These are phyloP conservation scores for Irpex sp. DNA, from an alignment of 1,284 basidiomycete genomes.

Conservation along the genomic window DNA sequence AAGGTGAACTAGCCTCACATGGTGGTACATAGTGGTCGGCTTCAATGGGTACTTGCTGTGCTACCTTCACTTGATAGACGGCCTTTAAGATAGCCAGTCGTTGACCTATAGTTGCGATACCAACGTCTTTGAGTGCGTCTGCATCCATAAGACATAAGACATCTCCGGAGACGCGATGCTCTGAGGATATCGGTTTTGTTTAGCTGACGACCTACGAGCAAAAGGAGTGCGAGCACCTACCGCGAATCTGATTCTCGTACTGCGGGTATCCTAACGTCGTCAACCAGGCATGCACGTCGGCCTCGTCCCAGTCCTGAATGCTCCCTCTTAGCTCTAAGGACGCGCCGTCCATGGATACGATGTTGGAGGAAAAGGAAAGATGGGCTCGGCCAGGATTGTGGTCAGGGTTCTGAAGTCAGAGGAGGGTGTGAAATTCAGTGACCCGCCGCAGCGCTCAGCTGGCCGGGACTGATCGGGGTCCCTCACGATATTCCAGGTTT, in stretches of 20 bases:
- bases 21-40: constrained; percentile 88
- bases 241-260: constrained; percentile 73
- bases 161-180: constrained; percentile 89
- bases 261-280: constrained; percentile 73
- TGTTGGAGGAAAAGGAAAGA: not conserved
- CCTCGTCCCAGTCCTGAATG: constrained; percentile 81
- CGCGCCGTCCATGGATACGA: constrained; percentile 32
- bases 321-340: constrained; percentile 35
- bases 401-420: constrained; percentile 4
- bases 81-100: constrained; percentile 85
- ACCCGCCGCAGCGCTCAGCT: not conserved
- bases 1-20: constrained; percentile 50
- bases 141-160: constrained; percentile 80
- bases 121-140: constrained; percentile 80
- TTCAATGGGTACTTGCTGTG: constrained; percentile 79
- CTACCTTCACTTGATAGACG: constrained; percentile 84
- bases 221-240: constrained; percentile 33
- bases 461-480: constrained; percentile 2
- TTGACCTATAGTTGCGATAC: constrained; percentile 84
- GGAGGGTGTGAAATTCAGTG: constrained; percentile 1
- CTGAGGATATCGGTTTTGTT: constrained; percentile 36
- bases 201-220: not conserved
- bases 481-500: not conserved
- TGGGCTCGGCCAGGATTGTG: not conserved
- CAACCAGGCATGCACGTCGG: constrained; percentile 76